Evolutionary conservation across 352 stramenopile genomes (phyloP).

Genomic region (Pythium aphanidermatum): DNA sequence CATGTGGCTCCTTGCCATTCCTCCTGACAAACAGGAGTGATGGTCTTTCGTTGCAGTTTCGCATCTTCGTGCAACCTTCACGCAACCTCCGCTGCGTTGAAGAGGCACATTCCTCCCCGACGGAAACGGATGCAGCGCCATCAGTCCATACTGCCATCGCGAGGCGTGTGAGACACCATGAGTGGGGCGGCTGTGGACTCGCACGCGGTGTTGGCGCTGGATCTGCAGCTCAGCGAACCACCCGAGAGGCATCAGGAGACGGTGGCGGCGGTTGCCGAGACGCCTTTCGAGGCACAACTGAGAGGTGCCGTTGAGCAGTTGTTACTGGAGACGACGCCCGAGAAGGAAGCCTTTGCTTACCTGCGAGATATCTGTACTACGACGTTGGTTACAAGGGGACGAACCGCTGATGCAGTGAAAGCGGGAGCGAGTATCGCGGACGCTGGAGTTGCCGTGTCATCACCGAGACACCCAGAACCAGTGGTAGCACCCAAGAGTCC

Average conservation of each 20-base stretch:
- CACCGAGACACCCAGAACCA: constrained; percentile 2
- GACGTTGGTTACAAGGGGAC: constrained; percentile 24
- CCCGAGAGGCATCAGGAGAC: no score
- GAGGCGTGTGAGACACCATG: constrained; percentile 1
- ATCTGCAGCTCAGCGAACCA: constrained; percentile 7
- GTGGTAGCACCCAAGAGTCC: constrained; percentile 41
- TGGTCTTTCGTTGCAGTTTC: constrained; percentile 15
- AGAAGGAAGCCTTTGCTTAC: constrained; percentile 39
- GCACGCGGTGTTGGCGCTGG: not conserved
- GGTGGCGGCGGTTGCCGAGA: constrained; percentile 4
- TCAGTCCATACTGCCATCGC: not conserved
- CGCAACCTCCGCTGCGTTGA: no score
- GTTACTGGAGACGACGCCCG: constrained; percentile 39
- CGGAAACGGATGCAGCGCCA: constrained; percentile 21
- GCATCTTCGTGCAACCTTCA: constrained; percentile 28
- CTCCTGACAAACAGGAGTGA: constrained; percentile 11
- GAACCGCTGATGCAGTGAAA: constrained; percentile 16
- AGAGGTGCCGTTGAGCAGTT: constrained; percentile 38
- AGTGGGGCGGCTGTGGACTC: not conserved
- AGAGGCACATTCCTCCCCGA: no score
- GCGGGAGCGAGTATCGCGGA: constrained; percentile 27
- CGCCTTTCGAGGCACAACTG: constrained; percentile 29
- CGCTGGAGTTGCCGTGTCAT: constrained; percentile 1
- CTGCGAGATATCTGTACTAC: constrained; percentile 66
- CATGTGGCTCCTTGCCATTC: no score